Base-by-base conservation (phyloP, 768 basidiomycete genomes). In the Mycena albidolilacea region DNA sequence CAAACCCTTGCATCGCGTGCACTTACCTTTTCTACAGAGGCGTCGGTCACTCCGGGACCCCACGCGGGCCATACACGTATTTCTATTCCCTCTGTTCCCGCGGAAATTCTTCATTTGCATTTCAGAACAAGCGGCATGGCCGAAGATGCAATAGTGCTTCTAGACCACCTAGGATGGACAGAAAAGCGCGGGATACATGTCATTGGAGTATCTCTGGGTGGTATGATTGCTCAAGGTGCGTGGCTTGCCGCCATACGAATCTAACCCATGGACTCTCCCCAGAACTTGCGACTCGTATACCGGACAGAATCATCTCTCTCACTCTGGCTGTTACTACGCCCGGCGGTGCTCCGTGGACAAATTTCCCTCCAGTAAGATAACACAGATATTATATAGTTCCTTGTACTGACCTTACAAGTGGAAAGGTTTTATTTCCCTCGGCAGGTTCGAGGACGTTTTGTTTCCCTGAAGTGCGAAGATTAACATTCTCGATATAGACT, bases 221-320 rank as follows among this genome's bases (percentile, higher is more conserved):
- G 95, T 6, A 96, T 95, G 95, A 94, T 95, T 62, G 90, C 93
- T 0, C 92, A 94, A 82, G 92, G 93, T 92, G 71, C 41, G 75
- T 67, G 14, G 15, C 63, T 3, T 23, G 9, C 14, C 11, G 12
- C 12, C 9, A 55, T 12, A 7, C 41, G 21, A 8, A 64, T 54
- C 17, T 35, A 38, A 43, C 23, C 65, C 17, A 66, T 50, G n/a
- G 12, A 9, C 23, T 11, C 6, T 39, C 10, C 6, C 2, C 61
- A 95, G 95, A 96, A 77, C 85, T 96, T 3, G 89, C 94, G 0
- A 85, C 79, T 55, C 87, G 87, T 23, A 91, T 95, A 43, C 90
- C 93, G 0, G 81, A 92, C 12, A 87, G 93, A 15, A 90, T 95
- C 39, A 81, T 84, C 9, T 93, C 93, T 1, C 86, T 96, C 41